These are phyloP conservation scores for Rhododendron ferrugineum DNA, from an alignment of 148 eudicot genomes.

Conservation along the genomic window DNA sequence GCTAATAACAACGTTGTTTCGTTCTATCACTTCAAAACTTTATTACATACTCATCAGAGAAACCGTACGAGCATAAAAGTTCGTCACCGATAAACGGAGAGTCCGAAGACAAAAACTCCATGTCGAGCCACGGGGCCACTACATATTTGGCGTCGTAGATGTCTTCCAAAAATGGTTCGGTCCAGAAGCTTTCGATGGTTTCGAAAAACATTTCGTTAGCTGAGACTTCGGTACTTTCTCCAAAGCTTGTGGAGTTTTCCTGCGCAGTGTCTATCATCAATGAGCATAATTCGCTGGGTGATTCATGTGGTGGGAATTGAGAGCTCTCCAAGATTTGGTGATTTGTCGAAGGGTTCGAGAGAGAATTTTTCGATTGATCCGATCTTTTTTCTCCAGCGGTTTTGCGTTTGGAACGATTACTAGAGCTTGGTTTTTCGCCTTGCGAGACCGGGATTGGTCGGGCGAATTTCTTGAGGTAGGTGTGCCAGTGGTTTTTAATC, in stretches of 20 bases:
- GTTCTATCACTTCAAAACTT: not conserved
- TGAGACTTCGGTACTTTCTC: not conserved
- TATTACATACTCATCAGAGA: not conserved
- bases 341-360: not conserved
- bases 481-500: slow-evolving; percentile 27
- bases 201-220: not conserved
- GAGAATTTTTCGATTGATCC: not conserved
- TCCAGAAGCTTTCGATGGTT: slow-evolving; percentile 1
- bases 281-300: not conserved
- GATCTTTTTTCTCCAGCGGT: not conserved
- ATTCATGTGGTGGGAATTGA: not conserved
- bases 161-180: slow-evolving; percentile 8
- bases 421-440: not conserved
- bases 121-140: not conserved
- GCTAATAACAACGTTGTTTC: not conserved
- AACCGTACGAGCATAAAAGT: not conserved
- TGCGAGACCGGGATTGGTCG: not conserved
- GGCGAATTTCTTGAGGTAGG: slow-evolving; percentile 16
- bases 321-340: slow-evolving; percentile 9
- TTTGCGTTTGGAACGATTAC: not conserved
- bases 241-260: not conserved
- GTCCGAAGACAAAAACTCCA: not conserved
- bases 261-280: not conserved
- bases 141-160: not conserved
- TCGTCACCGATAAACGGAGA: not conserved